Evolutionary conservation across 495 filamentous ascomycete species (phyloP), one percentile per base, ranked within the genome.

Genomic region (Annulohypoxylon bovei): DNA sequence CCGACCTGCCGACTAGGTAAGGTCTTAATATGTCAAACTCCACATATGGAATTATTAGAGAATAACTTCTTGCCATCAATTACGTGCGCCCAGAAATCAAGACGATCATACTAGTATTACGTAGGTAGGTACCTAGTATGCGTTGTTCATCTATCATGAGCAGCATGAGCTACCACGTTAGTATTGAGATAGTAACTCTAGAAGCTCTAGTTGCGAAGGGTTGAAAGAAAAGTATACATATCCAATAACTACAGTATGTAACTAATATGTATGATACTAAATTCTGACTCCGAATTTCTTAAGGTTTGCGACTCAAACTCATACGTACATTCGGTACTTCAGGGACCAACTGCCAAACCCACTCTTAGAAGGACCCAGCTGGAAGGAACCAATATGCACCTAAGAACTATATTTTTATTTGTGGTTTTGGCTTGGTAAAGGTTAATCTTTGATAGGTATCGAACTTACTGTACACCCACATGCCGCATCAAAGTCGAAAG

Each of bases 371-470:
- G 22, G 52, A 14, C 52, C 52, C 52, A 32, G 12, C 30, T 23
- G 33, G 32, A 35, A 55, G 52, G 52, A 37, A 55, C 32, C 32
- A 39, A 39, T 20, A 37, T 23, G 52, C 52, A 23, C 37, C 52
- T 55, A 28, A n/a, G 4, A 37, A 37, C 30, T 32, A 39, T 37
- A 23, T 23, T 22, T 22, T 18, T 16, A 8, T 23, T 23, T 37
- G 6, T 55, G 52, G 46, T 25, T 35, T 8, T 22, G 20, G 33
- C 52, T 23, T 23, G n/a, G 30, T 35, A 16, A 35, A 20, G 6
- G 16, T 54, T 54, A 54, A 55, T 55, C 14, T 30, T 16, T 9
- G n/a, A 42, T 42, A n/a, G n/a, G n/a, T n/a, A n/a, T 16, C 27
- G 7, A 14, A 52, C n/a, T n/a, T n/a, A 42, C 39, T 20, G n/a